phyloP scores from a whole-genome alignment of 2,329 filamentous ascomycete species.

The Sphaerostilbella broomeana region DNA sequence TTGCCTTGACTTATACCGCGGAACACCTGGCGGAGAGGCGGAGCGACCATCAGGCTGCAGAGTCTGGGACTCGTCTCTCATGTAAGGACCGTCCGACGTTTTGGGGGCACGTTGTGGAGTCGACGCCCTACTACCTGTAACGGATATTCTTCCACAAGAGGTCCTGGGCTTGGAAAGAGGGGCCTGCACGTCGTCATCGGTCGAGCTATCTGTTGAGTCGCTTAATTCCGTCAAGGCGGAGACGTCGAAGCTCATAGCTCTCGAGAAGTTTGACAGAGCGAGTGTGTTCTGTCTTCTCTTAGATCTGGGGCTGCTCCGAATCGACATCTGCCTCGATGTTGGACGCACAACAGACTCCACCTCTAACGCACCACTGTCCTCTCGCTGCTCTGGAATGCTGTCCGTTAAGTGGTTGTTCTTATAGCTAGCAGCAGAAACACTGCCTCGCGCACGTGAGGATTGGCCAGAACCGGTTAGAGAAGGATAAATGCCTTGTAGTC shows the following conservation, averaged over 20 bases:
- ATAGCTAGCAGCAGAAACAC: constrained; percentile 5
- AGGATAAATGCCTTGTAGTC: constrained; percentile 19
- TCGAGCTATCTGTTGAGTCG: too few species aligned
- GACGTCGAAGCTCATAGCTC: neutral
- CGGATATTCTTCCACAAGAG: constrained; percentile 9
- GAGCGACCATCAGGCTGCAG: constrained; percentile 1
- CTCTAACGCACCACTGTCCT: neutral
- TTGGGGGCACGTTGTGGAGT: constrained; percentile 5
- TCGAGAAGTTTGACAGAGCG: neutral
- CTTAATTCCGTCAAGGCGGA: neutral
- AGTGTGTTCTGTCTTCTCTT: neutral
- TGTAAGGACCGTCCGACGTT: constrained; percentile 8
- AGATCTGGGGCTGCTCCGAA: neutral
- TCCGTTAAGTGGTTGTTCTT: too few species aligned
- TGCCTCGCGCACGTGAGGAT: constrained; percentile 5
- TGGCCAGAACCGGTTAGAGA: neutral
- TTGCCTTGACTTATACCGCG: constrained; percentile 11
- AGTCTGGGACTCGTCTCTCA: constrained; percentile 6
- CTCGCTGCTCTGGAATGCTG: neutral
- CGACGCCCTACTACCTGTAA: constrained; percentile 1
- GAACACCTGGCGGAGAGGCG: constrained; percentile 10
- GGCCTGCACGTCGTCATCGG: neutral
- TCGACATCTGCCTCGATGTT: neutral
- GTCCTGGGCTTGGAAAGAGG: neutral
- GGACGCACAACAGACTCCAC: neutral